These are phyloP conservation scores for Pichia terricola DNA, from an alignment of 1,139 yeast species.

Conservation along the genomic window DNA sequence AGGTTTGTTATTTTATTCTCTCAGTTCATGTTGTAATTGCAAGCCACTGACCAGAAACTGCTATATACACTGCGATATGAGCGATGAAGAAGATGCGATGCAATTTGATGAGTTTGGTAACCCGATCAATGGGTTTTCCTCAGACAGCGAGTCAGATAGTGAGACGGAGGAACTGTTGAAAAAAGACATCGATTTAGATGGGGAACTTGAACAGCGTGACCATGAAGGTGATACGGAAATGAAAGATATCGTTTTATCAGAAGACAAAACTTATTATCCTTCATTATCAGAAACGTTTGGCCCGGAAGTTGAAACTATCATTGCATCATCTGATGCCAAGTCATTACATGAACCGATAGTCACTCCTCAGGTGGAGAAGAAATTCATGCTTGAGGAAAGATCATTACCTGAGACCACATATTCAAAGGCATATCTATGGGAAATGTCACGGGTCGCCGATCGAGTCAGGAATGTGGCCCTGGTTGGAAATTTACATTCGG, in stretches of 20 bases:
- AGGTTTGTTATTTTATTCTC: too few species aligned
- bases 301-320: constrained; percentile 53
- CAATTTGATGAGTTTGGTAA: constrained; percentile 79
- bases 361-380: constrained; percentile 38
- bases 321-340: constrained; percentile 48
- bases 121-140: constrained; percentile 41
- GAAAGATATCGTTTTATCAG: constrained; percentile 30
- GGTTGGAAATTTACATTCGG: constrained; percentile 78
- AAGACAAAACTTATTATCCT: constrained; percentile 37
- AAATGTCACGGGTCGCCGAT: constrained; percentile 37
- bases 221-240: constrained; percentile 11
- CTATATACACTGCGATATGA: too few species aligned
- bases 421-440: constrained; percentile 49
- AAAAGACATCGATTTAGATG: not conserved
- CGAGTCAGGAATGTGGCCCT: constrained; percentile 71
- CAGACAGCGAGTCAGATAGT: constrained; percentile 6
- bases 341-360: constrained; percentile 56
- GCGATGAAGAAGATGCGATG: not conserved
- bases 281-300: constrained; percentile 40
- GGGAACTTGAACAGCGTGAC: not conserved
- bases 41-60: too few species aligned
- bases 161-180: not conserved
- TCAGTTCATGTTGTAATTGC: too few species aligned
- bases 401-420: constrained; percentile 52
- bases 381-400: constrained; percentile 40